phyloP scores from a whole-genome alignment of 2,329 filamentous ascomycete genomes.

The Fusarium newnesense region DNA sequence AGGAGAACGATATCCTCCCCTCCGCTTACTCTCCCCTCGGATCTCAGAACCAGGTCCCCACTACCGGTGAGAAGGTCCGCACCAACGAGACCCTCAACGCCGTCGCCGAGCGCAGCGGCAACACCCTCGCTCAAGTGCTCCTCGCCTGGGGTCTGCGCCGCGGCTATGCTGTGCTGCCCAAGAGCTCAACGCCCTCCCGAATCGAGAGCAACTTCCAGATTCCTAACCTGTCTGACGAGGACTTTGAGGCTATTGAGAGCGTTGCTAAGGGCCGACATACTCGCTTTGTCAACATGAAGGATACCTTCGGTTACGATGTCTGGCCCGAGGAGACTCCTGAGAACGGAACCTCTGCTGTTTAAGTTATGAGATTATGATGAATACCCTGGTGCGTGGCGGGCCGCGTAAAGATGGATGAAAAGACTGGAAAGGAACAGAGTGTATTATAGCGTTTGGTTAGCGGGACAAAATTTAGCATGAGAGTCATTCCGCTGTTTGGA shows the following conservation, averaged over 20 bases:
- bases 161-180: slow-evolving; percentile 75
- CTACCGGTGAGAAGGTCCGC: slow-evolving; percentile 43
- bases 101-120: slow-evolving; percentile 62
- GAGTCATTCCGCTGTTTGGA: background rate
- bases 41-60: slow-evolving; percentile 55
- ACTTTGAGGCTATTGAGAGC: slow-evolving; percentile 58
- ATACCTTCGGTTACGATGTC: slow-evolving; percentile 79
- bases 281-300: slow-evolving; percentile 85
- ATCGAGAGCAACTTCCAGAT: slow-evolving; percentile 57
- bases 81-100: slow-evolving; percentile 56
- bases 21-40: slow-evolving; percentile 71
- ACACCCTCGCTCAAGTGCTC: slow-evolving; percentile 63
- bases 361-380: slow-evolving; percentile 27
- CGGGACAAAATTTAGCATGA: slow-evolving; percentile 16
- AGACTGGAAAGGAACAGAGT: background rate
- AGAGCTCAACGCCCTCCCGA: slow-evolving; percentile 73
- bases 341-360: slow-evolving; percentile 29
- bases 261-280: slow-evolving; percentile 67
- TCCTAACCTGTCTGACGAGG: slow-evolving; percentile 59
- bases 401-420: background rate
- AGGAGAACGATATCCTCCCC: slow-evolving; percentile 61
- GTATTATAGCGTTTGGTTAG: slow-evolving; percentile 26
- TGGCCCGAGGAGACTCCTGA: slow-evolving; percentile 66
- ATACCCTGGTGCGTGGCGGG: slow-evolving; percentile 13
- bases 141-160: slow-evolving; percentile 71